Conservation (phyloP, 805 yeast species). For the Monosporozyma siamensis region DNA sequence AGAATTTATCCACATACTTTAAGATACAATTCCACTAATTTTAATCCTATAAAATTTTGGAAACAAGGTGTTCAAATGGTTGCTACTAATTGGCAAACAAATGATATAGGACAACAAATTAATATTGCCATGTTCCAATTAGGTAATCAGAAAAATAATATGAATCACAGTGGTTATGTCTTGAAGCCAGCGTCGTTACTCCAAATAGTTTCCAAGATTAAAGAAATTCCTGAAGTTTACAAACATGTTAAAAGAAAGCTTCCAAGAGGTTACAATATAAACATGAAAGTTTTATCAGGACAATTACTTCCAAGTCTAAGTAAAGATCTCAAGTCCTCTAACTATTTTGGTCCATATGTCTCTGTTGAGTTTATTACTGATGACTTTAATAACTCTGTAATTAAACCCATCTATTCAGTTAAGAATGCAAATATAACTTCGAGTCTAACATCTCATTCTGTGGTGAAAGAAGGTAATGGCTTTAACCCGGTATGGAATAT, state of each 20-base stretch:
- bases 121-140: slow-evolving; percentile 73
- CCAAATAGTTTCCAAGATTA: slow-evolving; percentile 16
- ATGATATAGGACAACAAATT: slow-evolving; percentile 79
- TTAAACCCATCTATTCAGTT: slow-evolving; percentile 14
- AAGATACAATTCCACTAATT: slow-evolving; percentile 70
- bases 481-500: slow-evolving; percentile 82
- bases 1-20: slow-evolving; percentile 81
- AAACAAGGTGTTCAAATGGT: slow-evolving; percentile 83
- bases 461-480: slow-evolving; percentile 54
- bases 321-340: slow-evolving; percentile 17
- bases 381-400: slow-evolving; percentile 1
- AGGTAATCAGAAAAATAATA: slow-evolving; percentile 32
- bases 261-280: slow-evolving; percentile 14
- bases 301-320: slow-evolving; percentile 74
- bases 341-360: slow-evolving; percentile 19
- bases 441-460: slow-evolving; percentile 17
- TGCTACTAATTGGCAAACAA: slow-evolving; percentile 94
- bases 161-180: slow-evolving; percentile 54
- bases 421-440: slow-evolving; percentile 17
- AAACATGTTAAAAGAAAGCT: slow-evolving; percentile 9
- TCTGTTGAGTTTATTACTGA: slow-evolving; percentile 18
- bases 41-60: slow-evolving; percentile 77
- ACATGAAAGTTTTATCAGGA: slow-evolving; percentile 58
- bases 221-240: slow-evolving; percentile 20
- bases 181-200: slow-evolving; percentile 55